Evolutionary conservation across 2,329 filamentous ascomycete genomes (phyloP).

Genomic region (Zasmidium citrigriseum): DNA sequence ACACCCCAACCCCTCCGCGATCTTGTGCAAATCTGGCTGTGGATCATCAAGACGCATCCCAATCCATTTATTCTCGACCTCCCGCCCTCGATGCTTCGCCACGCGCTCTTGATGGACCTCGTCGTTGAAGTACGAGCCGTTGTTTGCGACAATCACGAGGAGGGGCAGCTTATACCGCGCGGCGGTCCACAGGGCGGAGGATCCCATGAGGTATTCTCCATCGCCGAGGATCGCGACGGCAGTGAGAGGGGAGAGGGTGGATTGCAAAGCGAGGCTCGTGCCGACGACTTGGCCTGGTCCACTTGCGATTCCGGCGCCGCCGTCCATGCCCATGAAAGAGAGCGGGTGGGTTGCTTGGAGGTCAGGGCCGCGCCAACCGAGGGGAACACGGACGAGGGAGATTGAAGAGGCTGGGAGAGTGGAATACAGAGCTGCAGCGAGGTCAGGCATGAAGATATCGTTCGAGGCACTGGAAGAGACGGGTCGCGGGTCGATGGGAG

Average conservation of each 20-base stretch:
- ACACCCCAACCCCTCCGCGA: constrained; percentile 19
- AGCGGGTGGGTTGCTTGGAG: constrained; percentile 15
- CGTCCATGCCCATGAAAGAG: constrained; percentile 24
- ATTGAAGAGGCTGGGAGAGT: constrained; percentile 14
- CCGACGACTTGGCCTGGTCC: constrained; percentile 22
- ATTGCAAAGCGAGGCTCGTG: constrained; percentile 16
- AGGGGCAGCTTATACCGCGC: constrained; percentile 16
- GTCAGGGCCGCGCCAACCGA: constrained; percentile 18
- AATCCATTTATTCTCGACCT: constrained; percentile 20
- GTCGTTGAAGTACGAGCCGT: constrained; percentile 22
- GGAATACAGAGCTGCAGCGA: constrained; percentile 16
- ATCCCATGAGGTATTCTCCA: constrained; percentile 22
- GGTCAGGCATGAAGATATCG: constrained; percentile 20
- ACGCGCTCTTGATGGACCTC: constrained; percentile 24
- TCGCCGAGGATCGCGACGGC: constrained; percentile 19
- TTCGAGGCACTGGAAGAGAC: not conserved
- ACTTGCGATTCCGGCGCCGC: constrained; percentile 19
- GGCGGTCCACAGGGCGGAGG: constrained; percentile 21
- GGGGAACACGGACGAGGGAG: constrained; percentile 21
- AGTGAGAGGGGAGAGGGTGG: not conserved
- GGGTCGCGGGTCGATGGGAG: not conserved
- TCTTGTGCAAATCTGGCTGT: constrained; percentile 16
- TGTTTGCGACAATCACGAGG: constrained; percentile 19
- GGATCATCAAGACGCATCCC: constrained; percentile 21
- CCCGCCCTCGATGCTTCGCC: constrained; percentile 12